Conservation (phyloP, 495 filamentous ascomycete genomes). For the Parathielavia appendiculata region DNA sequence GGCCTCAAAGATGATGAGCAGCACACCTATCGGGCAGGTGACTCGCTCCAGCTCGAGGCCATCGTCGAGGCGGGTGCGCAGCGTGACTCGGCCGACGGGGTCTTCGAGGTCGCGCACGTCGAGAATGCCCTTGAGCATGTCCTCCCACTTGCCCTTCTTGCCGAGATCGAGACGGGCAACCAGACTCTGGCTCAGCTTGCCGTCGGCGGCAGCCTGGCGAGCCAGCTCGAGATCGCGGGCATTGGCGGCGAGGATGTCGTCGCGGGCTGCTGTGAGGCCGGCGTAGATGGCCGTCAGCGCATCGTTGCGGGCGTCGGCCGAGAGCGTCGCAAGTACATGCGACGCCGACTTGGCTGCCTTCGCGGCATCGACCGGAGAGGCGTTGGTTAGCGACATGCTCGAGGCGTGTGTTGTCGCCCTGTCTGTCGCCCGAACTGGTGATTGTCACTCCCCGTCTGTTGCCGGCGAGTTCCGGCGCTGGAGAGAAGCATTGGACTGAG, state of each 20-base stretch:
- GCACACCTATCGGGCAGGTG: constrained; percentile 89
- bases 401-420: too few relatives aligned
- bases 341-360: constrained; percentile 65
- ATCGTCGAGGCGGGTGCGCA: constrained; percentile 85
- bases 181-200: constrained; percentile 74
- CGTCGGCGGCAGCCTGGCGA: constrained; percentile 61
- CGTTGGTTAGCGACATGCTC: constrained; percentile 71
- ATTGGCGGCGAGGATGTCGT: constrained; percentile 81
- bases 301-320: constrained; percentile 64
- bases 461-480: neutral
- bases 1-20: constrained; percentile 97
- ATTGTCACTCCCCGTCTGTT: neutral
- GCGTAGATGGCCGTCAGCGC: constrained; percentile 77
- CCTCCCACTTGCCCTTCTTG: constrained; percentile 86
- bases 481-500: too few relatives aligned
- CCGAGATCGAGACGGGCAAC: constrained; percentile 86
- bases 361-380: constrained; percentile 60
- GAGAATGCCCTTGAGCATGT: constrained; percentile 94
- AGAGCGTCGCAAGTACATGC: constrained; percentile 60
- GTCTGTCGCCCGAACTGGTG: too few relatives aligned
- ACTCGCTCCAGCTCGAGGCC: constrained; percentile 78
- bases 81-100: constrained; percentile 81
- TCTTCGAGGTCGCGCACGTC: constrained; percentile 83
- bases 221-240: constrained; percentile 71
- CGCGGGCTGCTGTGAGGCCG: constrained; percentile 60